Evolutionary conservation across 2,329 filamentous ascomycete genomes (phyloP).

Genomic region (Aspergillus carbonarius): DNA sequence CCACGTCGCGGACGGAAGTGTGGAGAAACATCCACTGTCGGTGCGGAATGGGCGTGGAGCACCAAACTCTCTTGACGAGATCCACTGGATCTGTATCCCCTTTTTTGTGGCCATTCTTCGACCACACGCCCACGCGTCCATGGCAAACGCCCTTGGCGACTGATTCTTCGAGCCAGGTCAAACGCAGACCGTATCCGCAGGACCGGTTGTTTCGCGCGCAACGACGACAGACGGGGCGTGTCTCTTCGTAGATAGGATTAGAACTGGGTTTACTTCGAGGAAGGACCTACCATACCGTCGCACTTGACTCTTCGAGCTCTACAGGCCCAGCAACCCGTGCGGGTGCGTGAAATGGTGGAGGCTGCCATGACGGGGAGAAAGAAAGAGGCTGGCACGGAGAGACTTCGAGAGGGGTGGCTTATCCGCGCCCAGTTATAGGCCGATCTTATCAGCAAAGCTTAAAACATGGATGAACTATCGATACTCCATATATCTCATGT

Average conservation of each 20-base stretch:
- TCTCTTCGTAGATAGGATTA: slow-evolving; percentile 11
- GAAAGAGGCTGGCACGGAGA: background rate
- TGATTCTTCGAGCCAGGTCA: slow-evolving; percentile 29
- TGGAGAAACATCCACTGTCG: background rate
- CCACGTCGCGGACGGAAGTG: background rate
- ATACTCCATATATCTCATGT: too few species aligned
- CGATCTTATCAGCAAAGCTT: background rate
- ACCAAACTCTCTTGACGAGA: background rate
- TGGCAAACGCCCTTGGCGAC: slow-evolving; percentile 27
- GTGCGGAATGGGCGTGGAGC: background rate
- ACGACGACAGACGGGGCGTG: slow-evolving; percentile 20
- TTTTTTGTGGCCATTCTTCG: background rate
- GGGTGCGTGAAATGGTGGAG: slow-evolving; percentile 16
- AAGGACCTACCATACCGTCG: slow-evolving; percentile 17
- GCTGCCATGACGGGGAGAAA: background rate
- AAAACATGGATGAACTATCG: background rate
- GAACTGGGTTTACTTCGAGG: background rate
- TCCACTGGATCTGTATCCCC: background rate
- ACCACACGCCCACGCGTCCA: slow-evolving; percentile 13
- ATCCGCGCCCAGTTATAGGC: background rate
- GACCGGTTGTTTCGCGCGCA: slow-evolving; percentile 10
- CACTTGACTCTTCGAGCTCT: slow-evolving; percentile 24
- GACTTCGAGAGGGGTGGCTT: background rate
- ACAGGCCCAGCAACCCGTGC: slow-evolving; percentile 24
- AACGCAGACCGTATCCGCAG: slow-evolving; percentile 22